These are phyloP conservation scores for Hypoxylon rickii DNA, from an alignment of 495 filamentous ascomycete genomes.

Conservation along the genomic window DNA sequence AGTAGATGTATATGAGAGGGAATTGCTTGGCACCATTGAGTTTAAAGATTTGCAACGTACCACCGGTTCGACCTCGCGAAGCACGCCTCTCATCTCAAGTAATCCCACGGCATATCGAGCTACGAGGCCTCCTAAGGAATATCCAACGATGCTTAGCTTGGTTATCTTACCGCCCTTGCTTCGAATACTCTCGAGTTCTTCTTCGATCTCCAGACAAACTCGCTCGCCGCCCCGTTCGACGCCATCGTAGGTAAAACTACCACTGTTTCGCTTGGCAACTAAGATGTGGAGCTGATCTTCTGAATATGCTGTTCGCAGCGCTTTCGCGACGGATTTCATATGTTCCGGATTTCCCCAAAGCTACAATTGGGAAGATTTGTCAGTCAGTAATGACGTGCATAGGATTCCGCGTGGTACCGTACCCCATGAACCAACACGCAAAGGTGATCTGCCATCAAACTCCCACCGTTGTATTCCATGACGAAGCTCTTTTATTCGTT, in stretches of 20 bases:
- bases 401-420: conserved; percentile 34
- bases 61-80: conserved; percentile 79
- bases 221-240: conserved; percentile 91
- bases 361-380: conserved; percentile 44
- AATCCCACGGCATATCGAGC: conserved; percentile 87
- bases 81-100: conserved; percentile 75
- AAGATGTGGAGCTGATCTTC: conserved; percentile 73
- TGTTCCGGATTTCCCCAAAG: conserved; percentile 93
- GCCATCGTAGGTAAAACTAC: conserved; percentile 90
- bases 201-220: conserved; percentile 84
- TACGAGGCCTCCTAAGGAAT: conserved; percentile 87
- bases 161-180: conserved; percentile 68
- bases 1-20: conserved; percentile 21
- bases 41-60: conserved; percentile 44
- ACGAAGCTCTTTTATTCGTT: not conserved
- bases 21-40: not conserved
- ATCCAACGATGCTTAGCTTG: conserved; percentile 86
- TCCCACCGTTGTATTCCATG: conserved; percentile 47
- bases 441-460: conserved; percentile 65
- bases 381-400: conserved; percentile 30
- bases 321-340: conserved; percentile 69
- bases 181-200: conserved; percentile 69
- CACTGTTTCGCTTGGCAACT: conserved; percentile 75
- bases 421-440: conserved; percentile 96
- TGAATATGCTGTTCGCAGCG: conserved; percentile 66